phyloP scores from a whole-genome alignment of 2,329 filamentous ascomycete genomes.

The Diaporthe longicolla region DNA sequence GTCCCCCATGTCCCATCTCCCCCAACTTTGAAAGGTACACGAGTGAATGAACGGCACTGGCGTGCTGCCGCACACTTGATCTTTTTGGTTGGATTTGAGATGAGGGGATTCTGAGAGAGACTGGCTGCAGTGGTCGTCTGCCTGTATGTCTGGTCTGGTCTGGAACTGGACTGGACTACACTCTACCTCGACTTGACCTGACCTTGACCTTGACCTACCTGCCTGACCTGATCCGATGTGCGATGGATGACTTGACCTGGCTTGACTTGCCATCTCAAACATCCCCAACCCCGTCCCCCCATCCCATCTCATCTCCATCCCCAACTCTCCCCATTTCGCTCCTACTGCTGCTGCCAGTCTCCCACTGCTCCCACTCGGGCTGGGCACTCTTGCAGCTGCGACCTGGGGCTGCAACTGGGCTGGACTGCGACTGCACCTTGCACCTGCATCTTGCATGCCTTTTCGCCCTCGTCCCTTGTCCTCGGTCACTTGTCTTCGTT shows the following conservation, averaged over 20 bases:
- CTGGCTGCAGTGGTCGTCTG: neutral
- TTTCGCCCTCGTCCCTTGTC: constrained; percentile 9
- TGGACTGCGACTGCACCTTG: neutral
- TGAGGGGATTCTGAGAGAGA: neutral
- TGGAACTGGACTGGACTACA: neutral
- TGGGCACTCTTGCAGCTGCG: constrained; percentile 34
- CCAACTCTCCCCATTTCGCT: neutral
- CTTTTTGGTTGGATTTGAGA: constrained; percentile 3
- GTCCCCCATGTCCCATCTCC: neutral
- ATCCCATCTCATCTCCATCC: constrained; percentile 20
- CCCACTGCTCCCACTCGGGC: neutral
- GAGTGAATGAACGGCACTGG: neutral
- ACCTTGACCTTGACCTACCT: neutral
- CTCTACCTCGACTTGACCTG: neutral
- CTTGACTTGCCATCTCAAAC: constrained; percentile 36
- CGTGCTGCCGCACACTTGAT: neutral
- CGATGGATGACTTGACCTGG: constrained; percentile 14
- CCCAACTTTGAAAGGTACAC: neutral
- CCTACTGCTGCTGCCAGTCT: neutral
- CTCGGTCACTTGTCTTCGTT: constrained; percentile 3
- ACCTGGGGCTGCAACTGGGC: constrained; percentile 13
- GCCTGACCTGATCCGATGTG: neutral
- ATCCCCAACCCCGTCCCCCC: constrained; percentile 8
- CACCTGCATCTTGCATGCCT: constrained; percentile 14
- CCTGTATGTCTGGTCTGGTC: too few relatives aligned